Conservation (phyloP, 164 flowering plant species). For the Platanus orientalis region DNA sequence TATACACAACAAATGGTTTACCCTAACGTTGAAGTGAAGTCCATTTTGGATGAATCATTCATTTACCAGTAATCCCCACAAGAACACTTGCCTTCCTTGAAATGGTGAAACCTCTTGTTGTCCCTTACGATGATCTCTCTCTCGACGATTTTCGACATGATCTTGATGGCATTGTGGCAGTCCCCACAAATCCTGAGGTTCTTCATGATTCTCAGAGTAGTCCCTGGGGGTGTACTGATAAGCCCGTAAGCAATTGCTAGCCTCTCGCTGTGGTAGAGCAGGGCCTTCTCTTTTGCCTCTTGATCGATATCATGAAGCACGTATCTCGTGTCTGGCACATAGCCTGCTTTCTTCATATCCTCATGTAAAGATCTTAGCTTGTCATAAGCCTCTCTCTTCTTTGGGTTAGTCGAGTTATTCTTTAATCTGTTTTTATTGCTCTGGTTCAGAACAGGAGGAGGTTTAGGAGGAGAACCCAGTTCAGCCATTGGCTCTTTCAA, state of each 20-base stretch:
- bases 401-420: constrained; percentile 11
- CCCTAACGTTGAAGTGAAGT: too few species aligned
- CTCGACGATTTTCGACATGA: constrained; percentile 39
- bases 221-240: constrained; percentile 43
- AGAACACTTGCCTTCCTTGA: constrained; percentile 47
- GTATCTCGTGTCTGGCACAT: constrained; percentile 47
- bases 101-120: constrained; percentile 56
- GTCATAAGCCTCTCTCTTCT: constrained; percentile 30
- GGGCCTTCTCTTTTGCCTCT: constrained; percentile 50
- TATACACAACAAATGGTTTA: too few species aligned
- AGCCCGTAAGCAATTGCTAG: constrained; percentile 54
- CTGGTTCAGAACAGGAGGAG: constrained; percentile 18
- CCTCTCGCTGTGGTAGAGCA: constrained; percentile 49
- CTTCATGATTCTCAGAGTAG: constrained; percentile 49
- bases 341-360: constrained; percentile 47
- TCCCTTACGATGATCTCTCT: constrained; percentile 47
- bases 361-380: constrained; percentile 28
- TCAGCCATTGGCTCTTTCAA: constrained; percentile 8
- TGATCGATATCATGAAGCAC: constrained; percentile 56
- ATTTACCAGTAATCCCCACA: constrained; percentile 52
- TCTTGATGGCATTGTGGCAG: constrained; percentile 50
- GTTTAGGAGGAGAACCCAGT: constrained; percentile 9
- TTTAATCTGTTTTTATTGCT: constrained; percentile 22
- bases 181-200: constrained; percentile 56
- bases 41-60: too few species aligned